Percentiles rank a stretch among this genome's conserved stretches.
These are phyloP conservation scores for Claviceps sp. DNA, from an alignment of 2,329 filamentous ascomycete genomes.

Conservation along the genomic window DNA sequence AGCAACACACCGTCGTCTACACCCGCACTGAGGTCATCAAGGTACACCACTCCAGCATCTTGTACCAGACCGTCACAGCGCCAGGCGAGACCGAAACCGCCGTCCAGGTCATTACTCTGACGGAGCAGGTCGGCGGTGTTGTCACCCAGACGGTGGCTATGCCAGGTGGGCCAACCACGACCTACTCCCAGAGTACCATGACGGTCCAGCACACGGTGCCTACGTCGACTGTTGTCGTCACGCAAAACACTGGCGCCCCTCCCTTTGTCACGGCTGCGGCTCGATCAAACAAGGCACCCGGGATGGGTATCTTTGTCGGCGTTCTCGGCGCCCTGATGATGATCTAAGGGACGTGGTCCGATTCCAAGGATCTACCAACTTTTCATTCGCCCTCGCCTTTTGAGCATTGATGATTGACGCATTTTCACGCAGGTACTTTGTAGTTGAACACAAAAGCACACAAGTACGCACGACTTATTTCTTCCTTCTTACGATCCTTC, in stretches of 20 bases:
- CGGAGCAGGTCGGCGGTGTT: constrained; percentile 25
- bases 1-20: constrained; percentile 13
- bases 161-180: constrained; percentile 21
- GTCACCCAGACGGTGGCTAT: constrained; percentile 29
- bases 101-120: constrained; percentile 24
- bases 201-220: constrained; percentile 11
- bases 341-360: neutral
- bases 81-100: constrained; percentile 23
- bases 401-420: neutral
- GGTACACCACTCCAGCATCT: constrained; percentile 15
- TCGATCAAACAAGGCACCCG: constrained; percentile 18
- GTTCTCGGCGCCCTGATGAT: constrained; percentile 7
- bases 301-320: constrained; percentile 16
- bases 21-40: constrained; percentile 15
- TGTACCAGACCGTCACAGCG: constrained; percentile 23
- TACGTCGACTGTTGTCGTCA: constrained; percentile 14
- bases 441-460: no score
- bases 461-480: neutral
- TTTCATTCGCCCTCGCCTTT: neutral
- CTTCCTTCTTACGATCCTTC: neutral
- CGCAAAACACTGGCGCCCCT: neutral
- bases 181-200: constrained; percentile 25
- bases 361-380: neutral
- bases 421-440: no score
- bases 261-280: constrained; percentile 13